Evolutionary conservation across 768 basidiomycete species (phyloP), one percentile per base, ranked within the genome.

Genomic region (Holtermanniella nyarrowii): DNA sequence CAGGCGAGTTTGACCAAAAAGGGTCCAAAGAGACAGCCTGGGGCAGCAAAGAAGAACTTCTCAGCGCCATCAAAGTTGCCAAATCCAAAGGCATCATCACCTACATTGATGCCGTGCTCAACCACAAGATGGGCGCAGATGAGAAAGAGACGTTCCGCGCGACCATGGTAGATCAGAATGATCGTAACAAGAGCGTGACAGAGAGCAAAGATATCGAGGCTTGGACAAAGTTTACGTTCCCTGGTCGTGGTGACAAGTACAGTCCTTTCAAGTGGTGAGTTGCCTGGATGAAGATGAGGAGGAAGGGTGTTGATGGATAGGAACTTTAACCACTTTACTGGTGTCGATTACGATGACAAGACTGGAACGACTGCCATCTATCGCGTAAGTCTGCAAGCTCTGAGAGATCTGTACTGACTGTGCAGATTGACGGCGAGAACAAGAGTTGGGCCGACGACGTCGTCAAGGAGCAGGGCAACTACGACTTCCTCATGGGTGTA

Each of bases 51-150:
- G 80, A 86, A 24, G 84, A 93, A 54, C 78, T 90, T 23, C 63
- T 88, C 1, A 61, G 74, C 11, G 86, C 86, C 21, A 84, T 84
- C 62, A 73, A 76, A 53, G 71, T 73, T n/a, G 89, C 89, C 2
- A 78, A 76, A 58, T 73, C 77, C 54, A 77, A 80, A 58, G 81
- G 82, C 4, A 78, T 96, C 16, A 81, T 84, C 56, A 77, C 88
- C 31, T 72, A 88, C 22, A 82, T 90, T 44, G 89, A 93, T 59
- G 88, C 88, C 1, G 86, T 96, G 3, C 76, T 96, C 53, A 91
- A 91, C 71, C 74, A 75, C 70, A 73, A 70, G 74, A 73, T 88
- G 37, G 90, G 90, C 27, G 90, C 81, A 12, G 90, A 95, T 69
- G 75, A 80, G 60, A 61, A 70, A 7, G 90, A 95, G 72, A 73